These are phyloP conservation scores for Gracilaria domingensis DNA, from an alignment of 23 red algal genomes.

Conservation along the genomic window DNA sequence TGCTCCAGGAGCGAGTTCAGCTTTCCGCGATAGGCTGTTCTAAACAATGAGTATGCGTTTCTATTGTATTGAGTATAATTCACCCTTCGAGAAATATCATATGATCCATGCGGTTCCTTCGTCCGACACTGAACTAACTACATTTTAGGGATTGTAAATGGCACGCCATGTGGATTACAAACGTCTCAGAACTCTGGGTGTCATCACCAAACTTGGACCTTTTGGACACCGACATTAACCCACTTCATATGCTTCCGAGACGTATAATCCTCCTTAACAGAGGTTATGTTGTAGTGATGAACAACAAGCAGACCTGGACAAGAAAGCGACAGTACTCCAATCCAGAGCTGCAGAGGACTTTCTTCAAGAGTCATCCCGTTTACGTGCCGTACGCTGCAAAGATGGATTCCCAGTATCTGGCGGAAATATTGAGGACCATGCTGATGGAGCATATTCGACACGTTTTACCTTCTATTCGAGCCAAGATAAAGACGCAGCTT, in stretches of 20 bases:
- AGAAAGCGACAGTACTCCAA: conserved; percentile 55
- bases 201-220: conserved; percentile 99
- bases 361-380: conserved; percentile 88
- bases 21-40: too few relatives aligned
- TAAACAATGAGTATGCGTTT: too few relatives aligned
- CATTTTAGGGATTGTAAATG: conserved; percentile 95
- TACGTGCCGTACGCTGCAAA: conserved; percentile 80
- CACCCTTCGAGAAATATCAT: too few relatives aligned
- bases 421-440: conserved; percentile 78
- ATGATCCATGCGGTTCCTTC: conserved; percentile 97
- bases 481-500: conserved; percentile 78
- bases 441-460: conserved; percentile 97
- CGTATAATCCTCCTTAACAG: conserved; percentile 79
- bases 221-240: conserved; percentile 97
- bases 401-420: conserved; percentile 90
- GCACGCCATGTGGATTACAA: conserved; percentile 87
- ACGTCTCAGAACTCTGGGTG: conserved; percentile 91
- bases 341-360: conserved; percentile 84
- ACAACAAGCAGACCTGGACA: conserved; percentile 84
- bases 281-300: conserved; percentile 98
- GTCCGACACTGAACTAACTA: conserved; percentile 93
- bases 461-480: conserved; percentile 81
- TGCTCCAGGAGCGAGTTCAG: too few relatives aligned
- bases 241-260: conserved; percentile 90
- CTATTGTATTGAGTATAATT: too few relatives aligned